These are phyloP conservation scores for Austroboletus sp. DNA, from an alignment of 1,284 basidiomycete genomes.

Conservation along the genomic window DNA sequence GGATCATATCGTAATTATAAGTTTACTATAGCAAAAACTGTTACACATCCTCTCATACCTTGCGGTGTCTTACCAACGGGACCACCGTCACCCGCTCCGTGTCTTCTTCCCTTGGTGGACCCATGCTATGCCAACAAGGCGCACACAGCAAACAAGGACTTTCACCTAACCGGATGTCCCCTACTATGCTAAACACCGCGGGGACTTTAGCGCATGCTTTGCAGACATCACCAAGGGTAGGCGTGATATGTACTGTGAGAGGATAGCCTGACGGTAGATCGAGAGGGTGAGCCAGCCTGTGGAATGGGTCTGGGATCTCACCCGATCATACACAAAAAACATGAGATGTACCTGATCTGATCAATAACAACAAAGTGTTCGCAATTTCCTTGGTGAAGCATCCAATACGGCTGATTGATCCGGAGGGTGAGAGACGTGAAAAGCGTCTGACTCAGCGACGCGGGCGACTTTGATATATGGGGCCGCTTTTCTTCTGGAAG, in stretches of 20 bases:
- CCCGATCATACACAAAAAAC: neutral
- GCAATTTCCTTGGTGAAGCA: conserved; percentile 72
- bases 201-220: conserved; percentile 63
- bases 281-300: conserved; percentile 50
- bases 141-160: conserved; percentile 66
- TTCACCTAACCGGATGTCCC: conserved; percentile 67
- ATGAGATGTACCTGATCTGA: conserved; percentile 53
- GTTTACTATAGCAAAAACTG: neutral
- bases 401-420: conserved; percentile 70
- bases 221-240: conserved; percentile 56
- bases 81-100: conserved; percentile 43
- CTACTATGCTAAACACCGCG: conserved; percentile 57
- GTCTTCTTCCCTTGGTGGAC: conserved; percentile 38
- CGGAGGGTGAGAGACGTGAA: conserved; percentile 52
- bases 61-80: conserved; percentile 44
- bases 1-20: neutral
- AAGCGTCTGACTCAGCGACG: conserved; percentile 41
- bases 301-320: neutral
- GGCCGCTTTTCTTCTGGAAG: conserved; percentile 33
- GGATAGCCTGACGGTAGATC: conserved; percentile 59
- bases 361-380: conserved; percentile 73
- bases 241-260: conserved; percentile 56
- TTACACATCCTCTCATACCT: conserved; percentile 13
- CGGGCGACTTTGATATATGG: conserved; percentile 39
- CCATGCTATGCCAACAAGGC: conserved; percentile 67